phyloP scores from a whole-genome alignment of 78 protist species.

The Speleostelium caveatum region DNA sequence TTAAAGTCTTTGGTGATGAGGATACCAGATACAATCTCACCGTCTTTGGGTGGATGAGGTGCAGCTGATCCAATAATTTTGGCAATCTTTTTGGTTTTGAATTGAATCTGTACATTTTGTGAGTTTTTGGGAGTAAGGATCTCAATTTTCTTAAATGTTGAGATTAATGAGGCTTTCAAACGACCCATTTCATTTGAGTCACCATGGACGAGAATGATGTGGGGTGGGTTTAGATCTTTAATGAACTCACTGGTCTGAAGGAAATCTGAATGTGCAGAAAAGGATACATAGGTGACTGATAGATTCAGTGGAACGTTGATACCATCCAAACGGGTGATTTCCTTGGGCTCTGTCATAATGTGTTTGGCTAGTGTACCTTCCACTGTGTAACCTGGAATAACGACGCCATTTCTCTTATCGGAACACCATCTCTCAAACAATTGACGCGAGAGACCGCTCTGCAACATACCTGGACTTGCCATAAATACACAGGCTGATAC shows the following conservation, averaged over 20 bases:
- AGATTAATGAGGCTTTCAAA: conserved; percentile 61
- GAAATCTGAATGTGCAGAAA: conserved; percentile 96
- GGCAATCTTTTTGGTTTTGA: conserved; percentile 68
- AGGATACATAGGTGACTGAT: conserved; percentile 88
- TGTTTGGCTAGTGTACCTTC: conserved; percentile 96
- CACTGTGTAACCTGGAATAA: conserved; percentile 96
- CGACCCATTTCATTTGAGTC: conserved; percentile 88
- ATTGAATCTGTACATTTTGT: conserved; percentile 43
- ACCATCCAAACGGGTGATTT: conserved; percentile 51
- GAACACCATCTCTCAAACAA: conserved; percentile 95
- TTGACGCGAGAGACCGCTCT: conserved; percentile 92
- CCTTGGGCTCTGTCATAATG: conserved; percentile 56
- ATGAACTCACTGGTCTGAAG: conserved; percentile 93
- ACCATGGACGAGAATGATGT: conserved; percentile 95
- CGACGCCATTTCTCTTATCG: conserved; percentile 86
- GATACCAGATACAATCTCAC: conserved; percentile 47
- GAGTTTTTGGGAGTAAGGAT: conserved; percentile 78
- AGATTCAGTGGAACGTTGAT: conserved; percentile 70
- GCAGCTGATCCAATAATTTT: conserved; percentile 67
- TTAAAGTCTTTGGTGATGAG: conserved; percentile 81
- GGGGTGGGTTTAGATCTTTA: conserved; percentile 85
- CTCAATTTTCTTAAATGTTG: conserved; percentile 55
- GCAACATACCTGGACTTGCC: conserved; percentile 96
- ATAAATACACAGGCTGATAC: conserved; percentile 95
- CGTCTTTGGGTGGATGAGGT: conserved; percentile 13